Evolutionary conservation across 768 basidiomycete species (phyloP), one percentile per base, ranked within the genome.

Genomic region (Psilocybe azurescens): DNA sequence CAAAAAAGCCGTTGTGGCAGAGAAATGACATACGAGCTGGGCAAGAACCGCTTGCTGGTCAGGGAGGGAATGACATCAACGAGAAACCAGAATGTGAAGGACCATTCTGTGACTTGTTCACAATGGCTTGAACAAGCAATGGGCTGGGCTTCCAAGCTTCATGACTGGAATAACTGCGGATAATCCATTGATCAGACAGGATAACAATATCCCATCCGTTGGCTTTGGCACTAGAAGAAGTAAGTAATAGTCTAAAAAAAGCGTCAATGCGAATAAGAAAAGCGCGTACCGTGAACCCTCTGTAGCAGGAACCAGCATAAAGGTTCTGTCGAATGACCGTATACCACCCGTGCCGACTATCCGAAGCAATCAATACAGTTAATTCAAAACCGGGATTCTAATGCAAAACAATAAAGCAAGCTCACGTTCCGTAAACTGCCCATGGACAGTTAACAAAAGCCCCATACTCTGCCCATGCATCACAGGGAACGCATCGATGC

Each of bases 311-410:
- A 89, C 87, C 28, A 99, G 79, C 58, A 99, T 83, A 71, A 99
- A 96, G 0, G 93, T 89, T 60, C 97, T 85, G 72, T 97, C 95
- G 75, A 99, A 99, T 20, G 95, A 97, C 50, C 97, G 86, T 24
- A 94, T 77, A 10, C 95, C 95, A 57, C 86, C 86, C 8, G 87
- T 63, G 7, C 67, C 73, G 44, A 75, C 81, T 82, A 38, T 52
- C 29, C 39, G 52, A 50, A 55, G 10, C 28, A 47, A 61, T 57
- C 14, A 61, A 53, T 18, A 51, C 13, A 24, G 10, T 50, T 30
- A 51, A 1, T 16, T 56, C 50, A 29, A 16, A 44, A 44, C 38
- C 41, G 41, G 41, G 11, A 44, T 44, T 46, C 14, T 28, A 56
- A 32, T 38, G 36, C 38, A 49, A 50, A 61, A 46, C 52, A 47